Base-by-base conservation (phyloP, 148 eudicot species). In the Cornus suecica region DNA sequence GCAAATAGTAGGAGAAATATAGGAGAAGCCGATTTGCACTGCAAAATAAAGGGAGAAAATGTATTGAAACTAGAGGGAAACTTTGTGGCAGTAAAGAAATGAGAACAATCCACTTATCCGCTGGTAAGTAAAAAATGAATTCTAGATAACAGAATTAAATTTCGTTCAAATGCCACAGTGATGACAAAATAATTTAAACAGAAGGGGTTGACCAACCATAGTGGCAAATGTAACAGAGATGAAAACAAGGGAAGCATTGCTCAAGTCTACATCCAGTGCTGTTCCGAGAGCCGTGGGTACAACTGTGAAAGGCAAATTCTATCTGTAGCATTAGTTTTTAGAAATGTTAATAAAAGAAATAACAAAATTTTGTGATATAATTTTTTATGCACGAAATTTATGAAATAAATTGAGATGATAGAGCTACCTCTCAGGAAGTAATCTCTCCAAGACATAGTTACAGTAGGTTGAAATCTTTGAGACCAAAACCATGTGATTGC, bases 11-110 rank as follows among this genome's bases (percentile, higher is more conserved):
- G 86, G 83, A 95, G 97, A 90, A 92, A 95, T 85, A 95, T 88
- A 31, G 99, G 99, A 68, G 97, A 60, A 16, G 99, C 97, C 10
- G 99, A 95, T 89, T 95, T 95, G 84, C 99, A 95, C 99, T 95
- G 96, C 91, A 89, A 85, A 79, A 74, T 2, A 6, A 31, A 63
- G 26, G 23, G 24, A 20, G 76, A 68, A 75, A 54, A 79, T 41
- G 1, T 16, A 45, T 64, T 9, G 65, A 24, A 79, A 70, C 48
- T 31, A 66, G 60, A 70, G n/a, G 65, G 30, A 71, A 76, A 29
- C 34, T 45, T 37, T 8, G 1, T 28, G 2, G 73, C 48, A 61
- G 66, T 70, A 29, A 27, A 70, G 4, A 0, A 69, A 0, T 16
- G 58, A 52, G 14, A 52, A 52, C 2, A 30, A 45, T 24, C 11